A percentile compares a stretch with the other conserved stretches of the same genome.
Conservation (phyloP, 306 rosid genomes). For the Phaseolus lunatus region DNA sequence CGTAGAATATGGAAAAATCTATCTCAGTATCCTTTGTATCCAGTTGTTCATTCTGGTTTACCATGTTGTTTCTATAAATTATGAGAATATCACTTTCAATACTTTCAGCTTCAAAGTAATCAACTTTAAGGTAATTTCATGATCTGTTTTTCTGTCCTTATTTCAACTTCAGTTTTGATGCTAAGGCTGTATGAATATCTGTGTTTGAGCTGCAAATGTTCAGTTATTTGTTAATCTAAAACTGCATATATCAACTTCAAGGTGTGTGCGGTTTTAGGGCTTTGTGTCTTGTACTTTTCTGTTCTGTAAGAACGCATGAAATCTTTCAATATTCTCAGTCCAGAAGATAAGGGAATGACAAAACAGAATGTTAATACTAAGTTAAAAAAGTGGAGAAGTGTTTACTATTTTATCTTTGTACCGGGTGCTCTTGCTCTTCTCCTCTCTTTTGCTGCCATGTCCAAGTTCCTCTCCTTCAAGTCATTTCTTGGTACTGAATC, state of each 20-base stretch:
- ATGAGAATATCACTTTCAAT: neutral
- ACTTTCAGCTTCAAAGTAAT: constrained; percentile 10
- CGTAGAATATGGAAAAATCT: constrained; percentile 9
- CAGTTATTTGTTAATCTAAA: constrained; percentile 48
- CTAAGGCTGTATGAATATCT: constrained; percentile 46
- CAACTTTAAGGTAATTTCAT: constrained; percentile 34
- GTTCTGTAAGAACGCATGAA: constrained; percentile 37
- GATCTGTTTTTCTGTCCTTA: constrained; percentile 42
- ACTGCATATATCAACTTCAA: constrained; percentile 8
- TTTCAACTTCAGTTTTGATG: constrained; percentile 44
- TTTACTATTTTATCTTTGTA: constrained; percentile 50
- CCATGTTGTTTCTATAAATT: constrained; percentile 6
- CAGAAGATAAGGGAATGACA: constrained; percentile 49
- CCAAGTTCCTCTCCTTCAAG: constrained; percentile 54
- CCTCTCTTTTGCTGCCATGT: constrained; percentile 53
- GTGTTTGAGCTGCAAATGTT: constrained; percentile 45
- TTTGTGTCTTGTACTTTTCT: neutral
- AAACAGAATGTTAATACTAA: constrained; percentile 48
- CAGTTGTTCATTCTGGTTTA: constrained; percentile 34
- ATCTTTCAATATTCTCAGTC: constrained; percentile 33
- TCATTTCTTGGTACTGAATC: constrained; percentile 57
- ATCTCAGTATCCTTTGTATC: constrained; percentile 38
- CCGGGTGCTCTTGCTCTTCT: constrained; percentile 59
- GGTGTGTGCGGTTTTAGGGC: constrained; percentile 6
- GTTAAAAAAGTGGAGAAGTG: constrained; percentile 58